These are phyloP conservation scores for Yamadazyma songkhlaensis DNA, from an alignment of 1,139 yeast species.

Conservation along the genomic window DNA sequence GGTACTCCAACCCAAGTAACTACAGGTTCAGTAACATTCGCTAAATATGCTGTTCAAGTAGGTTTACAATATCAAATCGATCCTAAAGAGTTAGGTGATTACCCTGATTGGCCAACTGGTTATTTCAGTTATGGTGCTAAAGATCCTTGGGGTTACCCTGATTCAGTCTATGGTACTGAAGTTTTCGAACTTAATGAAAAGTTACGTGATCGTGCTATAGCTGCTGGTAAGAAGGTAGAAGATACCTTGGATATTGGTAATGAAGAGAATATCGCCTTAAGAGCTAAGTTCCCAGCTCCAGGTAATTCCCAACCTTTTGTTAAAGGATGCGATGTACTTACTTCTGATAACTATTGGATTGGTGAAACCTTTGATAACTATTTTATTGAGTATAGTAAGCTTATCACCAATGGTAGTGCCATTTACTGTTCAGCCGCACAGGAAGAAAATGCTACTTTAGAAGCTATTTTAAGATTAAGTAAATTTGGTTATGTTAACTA, in stretches of 20 bases:
- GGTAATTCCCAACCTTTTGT: conserved; percentile 52
- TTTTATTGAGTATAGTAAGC: conserved; percentile 44
- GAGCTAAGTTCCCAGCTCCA: conserved; percentile 44
- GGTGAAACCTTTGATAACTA: conserved; percentile 52
- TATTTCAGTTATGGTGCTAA: conserved; percentile 57
- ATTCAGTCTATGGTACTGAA: conserved; percentile 59
- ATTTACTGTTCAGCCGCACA: conserved; percentile 62
- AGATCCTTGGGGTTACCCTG: conserved; percentile 51
- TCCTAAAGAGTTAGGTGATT: conserved; percentile 43
- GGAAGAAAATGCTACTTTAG: conserved; percentile 67
- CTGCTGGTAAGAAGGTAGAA: conserved; percentile 43
- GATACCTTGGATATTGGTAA: conserved; percentile 42
- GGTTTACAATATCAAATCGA: conserved; percentile 58
- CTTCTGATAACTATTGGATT: conserved; percentile 60
- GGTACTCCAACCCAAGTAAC: conserved; percentile 51
- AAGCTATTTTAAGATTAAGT: conserved; percentile 55
- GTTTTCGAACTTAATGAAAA: conserved; percentile 60
- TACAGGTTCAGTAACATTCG: conserved; percentile 58
- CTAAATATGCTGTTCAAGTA: conserved; percentile 62
- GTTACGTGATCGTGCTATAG: conserved; percentile 56
- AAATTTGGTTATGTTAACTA: conserved; percentile 54
- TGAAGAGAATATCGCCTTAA: conserved; percentile 39
- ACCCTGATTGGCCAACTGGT: conserved; percentile 60
- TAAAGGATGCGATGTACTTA: conserved; percentile 56
- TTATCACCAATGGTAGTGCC: conserved; percentile 60